Evolutionary conservation across 2,329 filamentous ascomycete species (phyloP), one percentile per base, ranked within the genome.

Genomic region (Venturiaceae sp.): DNA sequence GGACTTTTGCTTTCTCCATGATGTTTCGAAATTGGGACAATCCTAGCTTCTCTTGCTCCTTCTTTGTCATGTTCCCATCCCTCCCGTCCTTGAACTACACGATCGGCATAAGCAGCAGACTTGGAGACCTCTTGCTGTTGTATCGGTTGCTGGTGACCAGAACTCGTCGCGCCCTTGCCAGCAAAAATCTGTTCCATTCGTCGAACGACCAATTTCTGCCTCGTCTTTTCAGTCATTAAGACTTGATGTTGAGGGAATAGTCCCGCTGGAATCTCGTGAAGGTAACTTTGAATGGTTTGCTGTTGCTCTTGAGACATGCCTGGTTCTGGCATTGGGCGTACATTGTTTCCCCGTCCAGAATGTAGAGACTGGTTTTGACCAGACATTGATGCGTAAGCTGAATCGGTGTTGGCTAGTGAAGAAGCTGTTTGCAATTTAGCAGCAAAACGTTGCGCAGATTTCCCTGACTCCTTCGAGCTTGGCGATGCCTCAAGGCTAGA

Each of bases 131-230:
- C 79, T 66, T 84, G 76, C 63, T 81, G 80, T 64, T 81, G 80
- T n/a, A 77, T 69, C 19, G 74, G 77, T 57, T 79, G 77, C 11
- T 75, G 74, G 58, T 80, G 76, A 21, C 68, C 71, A 9, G 72
- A 75, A 2, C 69, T 64, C 2, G 66, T 68, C 52, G 71, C 76
- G 67, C 66, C 75, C 66, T 86, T 88, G 2, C 90, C 90, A 0
- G 88, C 90, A 62, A 94, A 95, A 1, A 95, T 78, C 62, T 92
- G 87, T 66, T 95, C 90, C 5, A 95, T 70, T 2, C 88, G 81
- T 57, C 83, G 80, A 2, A 92, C 90, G 0, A 92, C 86, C 21
- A 91, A 67, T 67, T 85, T 90, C 74, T 89, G 90, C 74, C 83
- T 90, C 5, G 87, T 81, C 63, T 83, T 85, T 14, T 92, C 88